Evolutionary conservation across 495 filamentous ascomycete species (phyloP).

Genomic region (Penicillium odoratum): DNA sequence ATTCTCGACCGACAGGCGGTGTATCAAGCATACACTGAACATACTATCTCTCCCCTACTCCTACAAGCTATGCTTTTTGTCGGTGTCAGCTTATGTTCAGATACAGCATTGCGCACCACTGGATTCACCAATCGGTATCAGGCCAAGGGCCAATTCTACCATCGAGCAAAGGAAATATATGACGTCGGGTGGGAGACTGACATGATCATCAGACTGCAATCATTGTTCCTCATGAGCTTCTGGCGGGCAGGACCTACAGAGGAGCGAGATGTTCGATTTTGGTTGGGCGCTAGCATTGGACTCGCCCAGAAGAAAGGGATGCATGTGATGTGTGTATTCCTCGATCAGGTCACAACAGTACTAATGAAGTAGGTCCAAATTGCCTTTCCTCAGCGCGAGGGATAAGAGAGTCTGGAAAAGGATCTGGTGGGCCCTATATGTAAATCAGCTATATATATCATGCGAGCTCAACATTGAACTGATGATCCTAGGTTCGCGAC

Average conservation of each 20-base stretch:
- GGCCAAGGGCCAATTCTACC: slow-evolving; percentile 42
- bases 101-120: slow-evolving; percentile 27
- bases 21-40: slow-evolving; percentile 26
- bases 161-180: slow-evolving; percentile 43
- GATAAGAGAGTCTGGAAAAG: slow-evolving; percentile 43
- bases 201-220: slow-evolving; percentile 37
- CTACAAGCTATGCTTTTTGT: slow-evolving; percentile 47
- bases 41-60: slow-evolving; percentile 38
- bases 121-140: slow-evolving; percentile 38
- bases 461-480: neutral
- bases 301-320: slow-evolving; percentile 47
- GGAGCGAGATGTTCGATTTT: slow-evolving; percentile 44
- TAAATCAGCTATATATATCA: slow-evolving; percentile 13
- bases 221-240: slow-evolving; percentile 47
- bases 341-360: neutral
- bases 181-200: slow-evolving; percentile 45
- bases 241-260: slow-evolving; percentile 42
- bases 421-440: slow-evolving; percentile 53
- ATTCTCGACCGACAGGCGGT: slow-evolving; percentile 35
- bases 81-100: slow-evolving; percentile 42
- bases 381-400: slow-evolving; percentile 31
- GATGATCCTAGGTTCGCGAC: slow-evolving; percentile 33
- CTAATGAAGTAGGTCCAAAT: slow-evolving; percentile 35
- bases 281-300: slow-evolving; percentile 42
- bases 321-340: slow-evolving; percentile 40